phyloP scores from a whole-genome alignment of 176 grass and related monocot genomes.

The sorghum (Sorghum bicolor) region Sorghum_bicolor_NCBIv3 NC_012871.2:52000501-52001000 shows the following conservation, averaged over 20 bases:
- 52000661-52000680: slow-evolving; percentile 66
- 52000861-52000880: neutral
- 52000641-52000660: slow-evolving; percentile 86
- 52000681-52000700: slow-evolving; percentile 70
- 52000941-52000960: slow-evolving; percentile 89
- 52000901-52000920: slow-evolving; percentile 59
- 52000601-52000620: slow-evolving; percentile 81
- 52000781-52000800: slow-evolving; percentile 86
- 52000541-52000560: neutral
- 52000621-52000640: slow-evolving; percentile 76
- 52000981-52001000: slow-evolving; percentile 96
- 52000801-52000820: slow-evolving; percentile 9
- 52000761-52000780: slow-evolving; percentile 90
- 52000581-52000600: slow-evolving; percentile 41
- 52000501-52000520: neutral
- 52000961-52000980: slow-evolving; percentile 95
- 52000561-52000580: neutral
- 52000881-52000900: neutral
- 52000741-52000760: slow-evolving; percentile 40
- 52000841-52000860: neutral
- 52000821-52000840: neutral
- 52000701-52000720: slow-evolving; percentile 73
- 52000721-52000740: slow-evolving; percentile 72
- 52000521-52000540: neutral
- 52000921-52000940: slow-evolving; percentile 73